phyloP scores from a whole-genome alignment of 768 basidiomycete genomes.

The Agrocybe pediades region DNA sequence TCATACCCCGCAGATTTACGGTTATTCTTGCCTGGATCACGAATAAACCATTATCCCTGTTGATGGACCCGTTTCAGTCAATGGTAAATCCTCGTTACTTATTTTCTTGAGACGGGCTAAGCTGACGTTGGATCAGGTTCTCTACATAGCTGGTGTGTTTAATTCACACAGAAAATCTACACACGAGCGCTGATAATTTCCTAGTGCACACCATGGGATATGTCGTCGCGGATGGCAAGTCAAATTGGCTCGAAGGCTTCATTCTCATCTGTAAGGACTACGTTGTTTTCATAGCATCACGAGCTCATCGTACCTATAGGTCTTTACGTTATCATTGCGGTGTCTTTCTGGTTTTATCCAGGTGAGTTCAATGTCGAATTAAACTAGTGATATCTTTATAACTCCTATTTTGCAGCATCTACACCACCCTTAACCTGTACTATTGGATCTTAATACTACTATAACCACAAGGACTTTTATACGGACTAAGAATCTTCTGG shows the following conservation, averaged over 20 bases:
- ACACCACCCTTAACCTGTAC: neutral
- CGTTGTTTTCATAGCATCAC: neutral
- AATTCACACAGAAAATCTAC: neutral
- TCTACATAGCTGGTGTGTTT: conserved; percentile 49
- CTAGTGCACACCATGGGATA: conserved; percentile 83
- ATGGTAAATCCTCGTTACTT: conserved; percentile 32
- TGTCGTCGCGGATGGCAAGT: conserved; percentile 82
- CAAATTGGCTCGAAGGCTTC: conserved; percentile 90
- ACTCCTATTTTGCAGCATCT: neutral
- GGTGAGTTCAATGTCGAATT: too few relatives aligned
- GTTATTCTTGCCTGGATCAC: conserved; percentile 81
- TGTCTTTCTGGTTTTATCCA: conserved; percentile 73
- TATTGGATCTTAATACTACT: neutral
- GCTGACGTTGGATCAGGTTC: conserved; percentile 27
- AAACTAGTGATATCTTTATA: too few relatives aligned
- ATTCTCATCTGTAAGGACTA: conserved; percentile 63
- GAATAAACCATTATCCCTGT: conserved; percentile 73
- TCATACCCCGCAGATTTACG: conserved; percentile 52
- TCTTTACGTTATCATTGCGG: conserved; percentile 71
- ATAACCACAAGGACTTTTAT: neutral
- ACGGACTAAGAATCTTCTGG: neutral
- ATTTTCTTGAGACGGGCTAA: conserved; percentile 2
- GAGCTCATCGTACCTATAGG: conserved; percentile 26
- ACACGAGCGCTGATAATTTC: neutral
- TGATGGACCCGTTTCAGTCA: conserved; percentile 90